These are phyloP conservation scores for Jaapia argillacea DNA, from an alignment of 768 basidiomycete genomes.

Conservation along the genomic window DNA sequence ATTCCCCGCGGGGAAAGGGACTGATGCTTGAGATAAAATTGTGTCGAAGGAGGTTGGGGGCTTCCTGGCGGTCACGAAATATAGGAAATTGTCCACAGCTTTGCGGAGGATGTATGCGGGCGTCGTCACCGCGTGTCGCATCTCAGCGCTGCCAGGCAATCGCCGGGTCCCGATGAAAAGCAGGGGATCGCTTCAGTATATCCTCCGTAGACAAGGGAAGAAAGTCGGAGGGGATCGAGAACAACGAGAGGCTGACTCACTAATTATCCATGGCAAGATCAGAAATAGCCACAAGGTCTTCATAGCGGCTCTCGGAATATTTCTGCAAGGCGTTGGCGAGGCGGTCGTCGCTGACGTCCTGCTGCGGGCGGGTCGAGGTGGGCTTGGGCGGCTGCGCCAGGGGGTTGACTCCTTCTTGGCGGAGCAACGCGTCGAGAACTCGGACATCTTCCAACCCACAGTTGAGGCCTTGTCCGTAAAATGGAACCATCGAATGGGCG, in stretches of 20 bases:
- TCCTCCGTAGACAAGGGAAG: constrained; percentile 9
- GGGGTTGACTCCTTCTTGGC: constrained; percentile 56
- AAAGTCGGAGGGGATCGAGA: constrained; percentile 4
- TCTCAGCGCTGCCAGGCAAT: constrained; percentile 61
- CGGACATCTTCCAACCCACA: constrained; percentile 97
- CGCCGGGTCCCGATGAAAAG: constrained; percentile 5
- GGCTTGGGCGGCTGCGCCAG: neutral
- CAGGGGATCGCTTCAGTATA: neutral
- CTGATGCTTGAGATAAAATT: constrained; percentile 27
- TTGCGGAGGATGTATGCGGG: constrained; percentile 72
- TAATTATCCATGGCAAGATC: constrained; percentile 96
- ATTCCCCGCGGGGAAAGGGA: constrained; percentile 36
- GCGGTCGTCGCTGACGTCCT: constrained; percentile 36
- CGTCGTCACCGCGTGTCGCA: constrained; percentile 88
- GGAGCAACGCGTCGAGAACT: constrained; percentile 68
- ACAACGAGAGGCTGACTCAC: constrained; percentile 40
- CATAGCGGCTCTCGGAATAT: constrained; percentile 77
- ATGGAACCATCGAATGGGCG: constrained; percentile 98
- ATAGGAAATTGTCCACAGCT: constrained; percentile 66
- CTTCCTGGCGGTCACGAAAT: constrained; percentile 44
- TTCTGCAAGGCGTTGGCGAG: constrained; percentile 58
- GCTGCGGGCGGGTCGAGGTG: neutral
- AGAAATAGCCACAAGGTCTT: constrained; percentile 84
- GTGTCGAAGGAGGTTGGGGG: constrained; percentile 6
- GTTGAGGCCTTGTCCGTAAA: constrained; percentile 95